Base-by-base conservation (phyloP, 495 filamentous ascomycete species). In the Chaetomium tenue region DNA sequence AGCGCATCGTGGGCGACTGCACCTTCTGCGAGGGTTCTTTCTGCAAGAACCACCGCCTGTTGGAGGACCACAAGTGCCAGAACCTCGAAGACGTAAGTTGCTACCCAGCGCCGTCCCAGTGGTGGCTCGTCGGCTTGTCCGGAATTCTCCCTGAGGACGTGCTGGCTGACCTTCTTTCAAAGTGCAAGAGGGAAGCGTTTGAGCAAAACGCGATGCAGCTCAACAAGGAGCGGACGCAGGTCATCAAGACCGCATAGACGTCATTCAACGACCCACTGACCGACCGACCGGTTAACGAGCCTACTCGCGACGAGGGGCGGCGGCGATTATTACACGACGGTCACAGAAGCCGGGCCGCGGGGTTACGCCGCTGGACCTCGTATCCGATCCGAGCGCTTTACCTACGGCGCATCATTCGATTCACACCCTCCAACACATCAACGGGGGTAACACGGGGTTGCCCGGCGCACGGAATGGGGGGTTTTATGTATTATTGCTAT, bases 1-100 rank as follows among this genome's bases (percentile, higher is more conserved):
- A 95, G 75, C 86, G 90, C 61, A 97, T 98, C 72, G 90, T 96
- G 50, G 95, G 95, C 12, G 94, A 98, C 78, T 98, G 94, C 81
- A 88, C 86, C 59, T 98, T 98, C 79, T 98, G 94, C 82, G 79
- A 87, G 57, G 92, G 92, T 18, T 89, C 94, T 75, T 98, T 89
- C 81, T 98, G 94, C 79, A 91, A 89, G 58, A 92, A 91, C 80
- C 94, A 98, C 79, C 83, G 94, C 18, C 85, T 98, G 76, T 76
- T 98, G 54, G 94, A 98, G 78, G 88, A 91, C 65, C 94, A 98
- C 79, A 89, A 90, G 74, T 98, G 94, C 78, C 85, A 82, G 63
- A 92, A 92, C n/a, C 80, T 98, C 64, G 95, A 98, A 79, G 89
- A 97, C 78, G 84, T 87, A 79, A 81, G 84, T 82, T 37, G 58